Base-by-base conservation (phyloP, 1,284 basidiomycete species). In the Sporisorium iseilematis-ciliati region DNA sequence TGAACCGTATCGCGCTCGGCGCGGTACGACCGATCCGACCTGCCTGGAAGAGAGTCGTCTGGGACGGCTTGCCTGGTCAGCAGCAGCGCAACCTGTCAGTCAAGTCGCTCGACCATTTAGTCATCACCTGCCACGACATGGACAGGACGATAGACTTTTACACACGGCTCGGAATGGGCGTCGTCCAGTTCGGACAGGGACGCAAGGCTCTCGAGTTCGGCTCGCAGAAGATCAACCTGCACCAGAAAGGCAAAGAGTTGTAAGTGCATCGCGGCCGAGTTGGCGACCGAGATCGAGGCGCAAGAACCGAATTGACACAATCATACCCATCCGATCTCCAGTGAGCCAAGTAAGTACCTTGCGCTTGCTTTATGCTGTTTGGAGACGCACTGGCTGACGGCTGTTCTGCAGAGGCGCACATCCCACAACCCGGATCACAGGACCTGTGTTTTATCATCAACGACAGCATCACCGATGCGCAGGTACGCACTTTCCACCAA, bases 71-170 rank as follows among this genome's bases (percentile, higher is more conserved):
- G 14, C 41, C 41, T 7, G 41, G 14, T 42, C 18, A n/a, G 8
- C 43, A 46, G 26, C 46, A 31, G 25, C 46, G 46, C 26, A 25
- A 29, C 11, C 26, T 49, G 46, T 29, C 46, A 4, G 26, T 49
- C 23, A 49, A 31, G 26, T 49, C 46, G 46, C 46, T 49, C 11
- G 46, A 49, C n/a, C 46, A 49, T 18, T 14, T 49, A 16, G 46
- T 49, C 11, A 49, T 49, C 25, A 49, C 46, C 25, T 49, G 46
- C 26, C 46, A 49, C 46, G 26, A 31, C n/a, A 49, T 49, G 25
- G 26, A 49, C 25, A 29, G 20, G 26, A 49, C 46, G 16, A 49
- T 49, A 12, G 25, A 29, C 7, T 49, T 49, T 31, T 49, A 49
- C 46, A 49, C 23, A 8, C 46, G 46, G 5, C 26, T 49, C 11